A percentile compares a stretch with the other conserved stretches of the same genome.
Conservation (phyloP, 176 grass and related monocot genomes). For the Oryza meridionalis region DNA sequence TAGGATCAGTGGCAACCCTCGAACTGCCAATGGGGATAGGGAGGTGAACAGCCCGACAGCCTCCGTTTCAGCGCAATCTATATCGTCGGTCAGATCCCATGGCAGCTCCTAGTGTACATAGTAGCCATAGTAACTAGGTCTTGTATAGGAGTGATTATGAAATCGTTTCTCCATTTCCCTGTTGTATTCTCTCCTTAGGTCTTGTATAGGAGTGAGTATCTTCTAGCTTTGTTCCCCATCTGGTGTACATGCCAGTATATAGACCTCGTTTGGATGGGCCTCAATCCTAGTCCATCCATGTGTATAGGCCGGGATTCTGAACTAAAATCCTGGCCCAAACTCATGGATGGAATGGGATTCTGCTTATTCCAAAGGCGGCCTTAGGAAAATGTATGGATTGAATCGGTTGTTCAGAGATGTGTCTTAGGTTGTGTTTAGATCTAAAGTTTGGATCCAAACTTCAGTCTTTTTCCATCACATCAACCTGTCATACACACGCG, state of each 20-base stretch:
- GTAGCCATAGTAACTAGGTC: slow-evolving; percentile 30
- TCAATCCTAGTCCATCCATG: background rate
- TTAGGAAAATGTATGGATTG: background rate
- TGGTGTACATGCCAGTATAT: slow-evolving; percentile 20
- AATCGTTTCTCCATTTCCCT: background rate
- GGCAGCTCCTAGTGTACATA: slow-evolving; percentile 56
- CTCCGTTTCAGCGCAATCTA: slow-evolving; percentile 82
- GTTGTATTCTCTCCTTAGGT: background rate
- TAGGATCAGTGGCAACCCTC: slow-evolving; percentile 73
- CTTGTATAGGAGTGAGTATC: background rate
- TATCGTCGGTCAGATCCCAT: slow-evolving; percentile 74
- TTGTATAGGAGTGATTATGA: slow-evolving; percentile 37
- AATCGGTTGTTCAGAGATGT: background rate
- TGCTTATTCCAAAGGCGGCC: background rate
- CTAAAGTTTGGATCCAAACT: too few relatives aligned
- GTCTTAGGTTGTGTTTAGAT: too few relatives aligned
- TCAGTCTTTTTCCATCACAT: too few relatives aligned
- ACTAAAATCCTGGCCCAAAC: background rate
- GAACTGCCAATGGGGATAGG: slow-evolving; percentile 63
- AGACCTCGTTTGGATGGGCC: background rate
- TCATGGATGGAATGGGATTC: background rate
- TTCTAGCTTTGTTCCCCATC: background rate
- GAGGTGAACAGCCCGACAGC: slow-evolving; percentile 83
- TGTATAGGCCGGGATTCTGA: background rate
- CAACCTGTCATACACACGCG: too few relatives aligned